phyloP scores from a whole-genome alignment of 2,329 filamentous ascomycete species.

The Claviceps monticola region DNA sequence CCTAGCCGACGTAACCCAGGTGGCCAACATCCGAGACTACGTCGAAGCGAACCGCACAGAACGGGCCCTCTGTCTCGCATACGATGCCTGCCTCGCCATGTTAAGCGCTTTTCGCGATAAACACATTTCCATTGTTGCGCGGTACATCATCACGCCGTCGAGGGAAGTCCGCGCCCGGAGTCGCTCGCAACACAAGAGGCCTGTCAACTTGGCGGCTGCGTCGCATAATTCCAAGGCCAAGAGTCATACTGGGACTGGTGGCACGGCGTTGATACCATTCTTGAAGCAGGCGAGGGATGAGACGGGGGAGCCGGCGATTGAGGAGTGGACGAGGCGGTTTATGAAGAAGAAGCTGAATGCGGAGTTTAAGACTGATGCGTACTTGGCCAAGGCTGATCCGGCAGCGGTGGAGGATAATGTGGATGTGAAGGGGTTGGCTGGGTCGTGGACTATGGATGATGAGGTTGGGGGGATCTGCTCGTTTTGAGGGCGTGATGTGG shows the following conservation, averaged over 20 bases:
- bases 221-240: constrained; percentile 34
- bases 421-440: constrained; percentile 55
- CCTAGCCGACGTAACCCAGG: constrained; percentile 60
- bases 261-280: constrained; percentile 88
- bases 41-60: constrained; percentile 52
- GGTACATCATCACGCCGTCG: constrained; percentile 87
- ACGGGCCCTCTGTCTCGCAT: constrained; percentile 59
- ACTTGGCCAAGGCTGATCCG: constrained; percentile 38
- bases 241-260: constrained; percentile 77
- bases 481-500: constrained; percentile 21
- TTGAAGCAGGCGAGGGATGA: constrained; percentile 93
- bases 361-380: constrained; percentile 41
- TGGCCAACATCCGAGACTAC: constrained; percentile 80
- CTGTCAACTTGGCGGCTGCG: constrained; percentile 49
- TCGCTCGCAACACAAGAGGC: constrained; percentile 40
- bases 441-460: constrained; percentile 81
- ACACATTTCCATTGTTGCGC: constrained; percentile 89
- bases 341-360: constrained; percentile 38
- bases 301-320: constrained; percentile 80
- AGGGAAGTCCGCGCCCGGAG: constrained; percentile 55
- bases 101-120: constrained; percentile 65
- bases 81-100: constrained; percentile 75
- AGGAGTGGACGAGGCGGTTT: constrained; percentile 44
- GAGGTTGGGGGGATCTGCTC: constrained; percentile 51
- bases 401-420: constrained; percentile 27